Evolutionary conservation across 2,329 filamentous ascomycete genomes (phyloP), one percentile per base, ranked within the genome.

Genomic region (Trichophyton mentagrophytes): DNA sequence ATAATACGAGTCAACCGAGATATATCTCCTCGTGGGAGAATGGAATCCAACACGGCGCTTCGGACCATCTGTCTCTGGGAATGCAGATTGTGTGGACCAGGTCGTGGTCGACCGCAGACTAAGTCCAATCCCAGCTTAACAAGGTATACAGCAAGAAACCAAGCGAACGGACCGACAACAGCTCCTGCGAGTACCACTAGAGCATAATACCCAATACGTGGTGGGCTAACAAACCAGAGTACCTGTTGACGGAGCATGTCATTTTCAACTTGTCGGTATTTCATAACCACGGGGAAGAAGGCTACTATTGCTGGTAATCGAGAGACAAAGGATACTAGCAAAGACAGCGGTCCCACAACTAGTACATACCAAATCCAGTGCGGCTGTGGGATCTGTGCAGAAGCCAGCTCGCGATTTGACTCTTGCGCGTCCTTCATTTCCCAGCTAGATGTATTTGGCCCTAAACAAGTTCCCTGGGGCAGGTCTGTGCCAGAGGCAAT

Each of bases 401-500:
- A 46, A 5, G 22, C 40, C n/a, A 59, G 38, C 20, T 46, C 57
- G 5, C 57, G 33, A 13, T 59, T 46, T 13, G 57, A 33, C 57
- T 59, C 57, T 25, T 9, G 22, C 4, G 57, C 57, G 15, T 59
- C 57, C 57, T 59, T n/a, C 20, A 30, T 44, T 44, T 59, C 57
- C 57, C 57, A 59, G 57, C 57, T 59, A 20, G 57, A 59, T 5
- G 57, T 46, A 30, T 46, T 59, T 44, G 57, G 57, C 20, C 57
- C 57, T 25, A 59, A 44, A 46, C 57, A 59, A 6, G 57, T 47
- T 13, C 44, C 40, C 4, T 38, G 38, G 1, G 57, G 38, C 4
- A 59, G 44, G 11, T 20, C 6, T 22, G 57, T 59, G 9, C 40
- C 57, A 8, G 57, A 46, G 20, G 57, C 57, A 25, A 59, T 59